Conservation (phyloP, 495 filamentous ascomycete species). For the Emericellopsis terricola region DNA sequence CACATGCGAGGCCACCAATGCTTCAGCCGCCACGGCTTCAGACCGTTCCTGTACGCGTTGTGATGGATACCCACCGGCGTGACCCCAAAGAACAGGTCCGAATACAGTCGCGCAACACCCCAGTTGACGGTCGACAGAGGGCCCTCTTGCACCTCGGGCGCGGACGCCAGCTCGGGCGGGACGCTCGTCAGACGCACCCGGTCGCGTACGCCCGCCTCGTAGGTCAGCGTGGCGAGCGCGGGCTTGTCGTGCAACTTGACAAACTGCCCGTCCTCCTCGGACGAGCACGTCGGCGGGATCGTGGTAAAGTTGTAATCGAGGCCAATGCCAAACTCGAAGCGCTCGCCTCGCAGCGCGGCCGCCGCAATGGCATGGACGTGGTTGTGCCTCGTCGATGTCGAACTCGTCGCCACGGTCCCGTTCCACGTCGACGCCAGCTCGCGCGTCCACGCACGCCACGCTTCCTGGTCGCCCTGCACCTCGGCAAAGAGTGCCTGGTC, state of each 20-base stretch:
- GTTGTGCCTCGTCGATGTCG: neutral
- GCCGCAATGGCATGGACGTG: neutral
- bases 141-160: neutral
- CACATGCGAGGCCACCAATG: constrained; percentile 1
- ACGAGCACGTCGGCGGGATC: constrained; percentile 2
- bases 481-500: constrained; percentile 2
- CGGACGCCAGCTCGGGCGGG: neutral
- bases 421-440: neutral
- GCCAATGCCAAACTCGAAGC: constrained; percentile 2
- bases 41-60: constrained; percentile 2
- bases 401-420: neutral
- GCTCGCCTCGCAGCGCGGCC: neutral
- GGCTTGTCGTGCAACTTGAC: neutral
- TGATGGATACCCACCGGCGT: constrained; percentile 3
- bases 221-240: neutral
- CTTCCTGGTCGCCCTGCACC: constrained; percentile 1
- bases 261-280: constrained; percentile 2
- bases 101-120: constrained; percentile 1
- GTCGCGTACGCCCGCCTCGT: constrained; percentile 1
- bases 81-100: constrained; percentile 2
- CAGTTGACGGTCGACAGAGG: neutral
- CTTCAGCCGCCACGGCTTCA: neutral
- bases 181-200: neutral
- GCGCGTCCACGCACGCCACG: constrained; percentile 1
- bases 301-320: constrained; percentile 2